Base-by-base conservation (phyloP, 2,329 filamentous ascomycete genomes). In the Aspergillus piperis region DNA sequence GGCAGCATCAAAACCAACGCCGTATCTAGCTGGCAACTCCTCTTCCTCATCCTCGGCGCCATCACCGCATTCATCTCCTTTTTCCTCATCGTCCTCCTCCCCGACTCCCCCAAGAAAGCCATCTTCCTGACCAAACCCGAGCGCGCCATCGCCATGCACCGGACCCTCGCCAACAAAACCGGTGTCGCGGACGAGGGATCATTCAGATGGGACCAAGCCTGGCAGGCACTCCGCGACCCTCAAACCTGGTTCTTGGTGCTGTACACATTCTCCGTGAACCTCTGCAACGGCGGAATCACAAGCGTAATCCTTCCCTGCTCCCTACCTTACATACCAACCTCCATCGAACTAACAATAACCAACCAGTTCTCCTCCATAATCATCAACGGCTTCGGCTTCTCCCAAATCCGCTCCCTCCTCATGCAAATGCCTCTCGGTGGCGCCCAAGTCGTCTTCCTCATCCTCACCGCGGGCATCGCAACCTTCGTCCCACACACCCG, bases 141-240 rank as follows among this genome's bases (percentile, higher is more conserved):
- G 60, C 72, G 74, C 8, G 64, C 75, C 2, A 78, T 86, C 27
- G 84, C 83, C 2, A 75, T 84, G 10, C 81, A 82, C 59, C 78
- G 84, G 27, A 81, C 85, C 1, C 73, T 81, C 2, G 73, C 67
- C 8, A 85, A 86, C 66, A 76, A 79, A 39, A 80, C 82, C 57
- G 83, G 83, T 6, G 79, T 85, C 44, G 82, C 84, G 70, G 85
- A 84, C 63, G 73, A 73, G 1, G 77, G 81, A 11, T 62, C 65
- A 0, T 82, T 81, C 68, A 75, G 75, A 58, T 70, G 64, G 69
- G 71, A 75, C 54, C 80, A 82, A 66, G 76, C 80, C 6, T 73
- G 73, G 64, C 61, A 67, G 57, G 68, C 68, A 0, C 52, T 72
- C 4, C 69, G 68, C 10, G 71, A 73, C 49, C 71, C 70, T 7